Base-by-base conservation (phyloP, 129 eudicot species). In the Smallanthus sonchifolius region DNA sequence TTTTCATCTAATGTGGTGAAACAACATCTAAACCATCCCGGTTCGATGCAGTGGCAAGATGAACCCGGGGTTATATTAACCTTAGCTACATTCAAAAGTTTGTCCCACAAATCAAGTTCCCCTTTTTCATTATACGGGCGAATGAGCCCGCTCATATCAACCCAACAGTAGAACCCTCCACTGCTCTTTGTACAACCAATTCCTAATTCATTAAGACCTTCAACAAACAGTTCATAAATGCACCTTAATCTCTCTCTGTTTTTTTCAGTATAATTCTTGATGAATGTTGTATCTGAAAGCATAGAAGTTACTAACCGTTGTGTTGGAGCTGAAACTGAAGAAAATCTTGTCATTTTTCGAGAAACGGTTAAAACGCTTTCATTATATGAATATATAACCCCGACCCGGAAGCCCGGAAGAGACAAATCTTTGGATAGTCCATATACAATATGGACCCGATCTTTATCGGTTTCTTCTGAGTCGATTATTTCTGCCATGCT, bases 1-100 rank as follows among this genome's bases (percentile, higher is more conserved):
- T 66, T 70, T 68, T 86, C 90, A 10, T 77, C 74, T 74, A 95
- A 80, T 4, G 91, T 84, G 20, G 92, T 84, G 35, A 95, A 95
- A 84, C 99, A 95, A 70, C 87, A 88, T 69, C 99, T 87, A 72
- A 95, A 95, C 99, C 97, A 95, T 72, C 99, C 99, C 20, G 99
- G 99, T 83, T 95, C 99, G 48, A 88, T 87, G 72, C 97, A 95
- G 69, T 95, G 99, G 55, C 93, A 95, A 36, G 96, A 85, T 6
- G 92, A 95, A n/a, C 99, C 99, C 19, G 97, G 99, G 57, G 88
- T 91, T 42, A 76, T 65, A 55, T 95, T 95, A 47, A 95, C 74
- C 83, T 95, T 95, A 11, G 83, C 99, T 57, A 80, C 80, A 81
- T 78, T 91, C 61, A 91, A 79, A n/a, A 91, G 82, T 65, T 88